These are phyloP conservation scores for Cinnamomum micranthum DNA, from an alignment of 164 flowering plant genomes.

Conservation along the genomic window DNA sequence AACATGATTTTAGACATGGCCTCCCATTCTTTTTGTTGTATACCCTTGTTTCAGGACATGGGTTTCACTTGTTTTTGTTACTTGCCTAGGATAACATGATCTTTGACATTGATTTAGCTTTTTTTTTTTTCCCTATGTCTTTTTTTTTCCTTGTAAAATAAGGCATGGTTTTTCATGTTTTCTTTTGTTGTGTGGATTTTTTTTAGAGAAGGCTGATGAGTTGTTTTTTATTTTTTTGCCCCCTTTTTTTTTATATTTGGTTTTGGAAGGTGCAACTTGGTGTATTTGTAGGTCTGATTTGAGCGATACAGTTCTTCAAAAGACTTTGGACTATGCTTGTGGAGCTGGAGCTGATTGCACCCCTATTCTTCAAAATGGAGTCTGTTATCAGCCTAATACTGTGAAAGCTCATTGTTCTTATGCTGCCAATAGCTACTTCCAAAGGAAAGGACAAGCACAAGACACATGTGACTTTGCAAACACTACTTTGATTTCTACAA, in stretches of 20 bases:
- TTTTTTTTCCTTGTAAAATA: too few species aligned
- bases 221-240: background rate
- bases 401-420: conserved; percentile 63
- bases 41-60: background rate
- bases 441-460: conserved; percentile 39
- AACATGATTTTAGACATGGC: background rate
- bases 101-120: background rate
- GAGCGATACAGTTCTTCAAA: conserved; percentile 47
- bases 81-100: background rate
- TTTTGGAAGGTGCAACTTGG: conserved; percentile 42
- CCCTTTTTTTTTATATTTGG: background rate
- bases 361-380: conserved; percentile 46
- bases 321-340: conserved; percentile 75
- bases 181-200: background rate
- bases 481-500: conserved; percentile 34
- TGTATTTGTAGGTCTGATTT: conserved; percentile 56
- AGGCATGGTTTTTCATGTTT: background rate
- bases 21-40: background rate
- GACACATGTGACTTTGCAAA: conserved; percentile 64
- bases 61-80: background rate
- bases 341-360: conserved; percentile 83
- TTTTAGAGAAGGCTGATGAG: background rate
- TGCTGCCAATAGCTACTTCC: conserved; percentile 85
- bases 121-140: background rate
- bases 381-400: conserved; percentile 71